Evolutionary conservation across 2,329 filamentous ascomycete species (phyloP), one percentile per base, ranked within the genome.

Genomic region (Talaromyces sp.): DNA sequence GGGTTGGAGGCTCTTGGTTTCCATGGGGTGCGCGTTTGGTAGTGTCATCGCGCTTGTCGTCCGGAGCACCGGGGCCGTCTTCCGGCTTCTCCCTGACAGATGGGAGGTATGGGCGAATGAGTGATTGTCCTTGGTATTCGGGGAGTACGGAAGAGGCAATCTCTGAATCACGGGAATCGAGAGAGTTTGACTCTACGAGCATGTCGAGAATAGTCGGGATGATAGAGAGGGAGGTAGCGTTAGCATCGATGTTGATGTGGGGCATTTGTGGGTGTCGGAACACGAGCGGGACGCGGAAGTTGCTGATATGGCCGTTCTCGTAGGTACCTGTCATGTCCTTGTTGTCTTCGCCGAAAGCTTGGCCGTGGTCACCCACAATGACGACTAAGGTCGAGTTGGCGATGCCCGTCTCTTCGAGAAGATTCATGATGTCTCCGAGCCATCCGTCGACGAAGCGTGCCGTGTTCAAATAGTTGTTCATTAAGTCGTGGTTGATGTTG

Each of bases 141-240:
- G 73, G 70, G 5, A 76, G 63, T 2, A 80, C 58, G 17, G 73
- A 66, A 3, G 67, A 64, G 16, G 75, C 76, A 8, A 73, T 70
- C 2, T 58, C 56, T 1, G 62, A 61, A 40, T 75, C 74, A 13
- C 60, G 60, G 1, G 55, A 47, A 49, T 74, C 65, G 9, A 79
- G 62, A 1, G 76, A 78, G 17, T 69, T 61, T 27, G 72, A 74
- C 48, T 72, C 67, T 16, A 75, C 61, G 20, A 79, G 69, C 11
- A 79, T 70, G 56, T 79, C 77, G 17, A 79, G 70, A 41, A 79
- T 68, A 2, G 76, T 79, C 3, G 77, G 77, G 27, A 79, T 54
- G 49, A 79, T 76, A 17, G 73, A 68, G 44, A 77, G 68, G 2
- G 72, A 69, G 3, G 76, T 77, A 16, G 71, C 74, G 51, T 76